phyloP scores from a whole-genome alignment of 352 stramenopile species.

The Pythium myriotylum region DNA sequence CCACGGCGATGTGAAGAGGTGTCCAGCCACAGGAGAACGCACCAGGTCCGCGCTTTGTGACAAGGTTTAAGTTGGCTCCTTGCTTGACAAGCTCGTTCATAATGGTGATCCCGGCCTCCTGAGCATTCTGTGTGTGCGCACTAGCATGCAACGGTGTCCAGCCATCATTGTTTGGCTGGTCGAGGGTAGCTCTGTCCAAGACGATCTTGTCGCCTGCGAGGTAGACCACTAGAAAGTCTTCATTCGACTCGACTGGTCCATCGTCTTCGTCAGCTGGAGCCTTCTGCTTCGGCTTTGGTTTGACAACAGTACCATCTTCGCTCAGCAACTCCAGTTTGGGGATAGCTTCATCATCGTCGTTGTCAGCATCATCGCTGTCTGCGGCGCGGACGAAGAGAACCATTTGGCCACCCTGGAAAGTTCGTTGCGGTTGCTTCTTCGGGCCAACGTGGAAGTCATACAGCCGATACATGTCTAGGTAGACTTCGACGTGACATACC shows the following conservation, averaged over 20 bases:
- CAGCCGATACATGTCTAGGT: constrained; percentile 66
- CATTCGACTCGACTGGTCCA: constrained; percentile 38
- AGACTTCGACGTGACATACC: neutral
- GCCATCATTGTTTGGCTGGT: constrained; percentile 75
- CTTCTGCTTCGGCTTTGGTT: constrained; percentile 12
- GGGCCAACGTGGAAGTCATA: constrained; percentile 84
- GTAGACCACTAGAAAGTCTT: constrained; percentile 64
- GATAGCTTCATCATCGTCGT: constrained; percentile 33
- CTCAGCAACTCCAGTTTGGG: constrained; percentile 19
- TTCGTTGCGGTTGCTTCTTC: constrained; percentile 46
- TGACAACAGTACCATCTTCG: constrained; percentile 15
- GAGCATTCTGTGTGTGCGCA: constrained; percentile 71
- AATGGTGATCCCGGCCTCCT: constrained; percentile 75
- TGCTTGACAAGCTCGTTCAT: constrained; percentile 62
- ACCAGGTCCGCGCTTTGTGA: constrained; percentile 68
- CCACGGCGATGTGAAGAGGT: constrained; percentile 74
- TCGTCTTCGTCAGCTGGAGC: constrained; percentile 20
- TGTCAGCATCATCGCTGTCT: constrained; percentile 23
- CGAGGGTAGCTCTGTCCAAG: constrained; percentile 63
- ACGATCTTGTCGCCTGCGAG: constrained; percentile 74
- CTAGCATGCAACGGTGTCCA: constrained; percentile 79
- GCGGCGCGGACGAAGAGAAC: constrained; percentile 62
- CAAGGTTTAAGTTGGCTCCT: constrained; percentile 60
- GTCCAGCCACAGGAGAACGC: constrained; percentile 82
- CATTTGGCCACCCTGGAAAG: constrained; percentile 69